Conservation (phyloP, 345 rosid genomes). For the Laguncularia racemosa region DNA sequence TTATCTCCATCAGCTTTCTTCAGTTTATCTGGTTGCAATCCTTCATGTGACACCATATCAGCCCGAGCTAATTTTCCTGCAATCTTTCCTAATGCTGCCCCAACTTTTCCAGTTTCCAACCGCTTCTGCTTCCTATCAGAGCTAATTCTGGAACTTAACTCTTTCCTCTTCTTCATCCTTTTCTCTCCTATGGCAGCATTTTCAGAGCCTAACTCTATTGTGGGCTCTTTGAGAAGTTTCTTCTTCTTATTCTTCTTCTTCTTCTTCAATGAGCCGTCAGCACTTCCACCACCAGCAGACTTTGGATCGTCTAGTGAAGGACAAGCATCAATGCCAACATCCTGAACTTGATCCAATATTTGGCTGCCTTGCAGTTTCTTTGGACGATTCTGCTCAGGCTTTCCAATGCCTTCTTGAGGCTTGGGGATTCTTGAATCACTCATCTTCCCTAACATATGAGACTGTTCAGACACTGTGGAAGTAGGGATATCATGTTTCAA, state of each 20-base stretch:
- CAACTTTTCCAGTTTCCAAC: constrained; percentile 35
- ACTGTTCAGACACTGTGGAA: too few species aligned
- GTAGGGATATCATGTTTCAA: not conserved
- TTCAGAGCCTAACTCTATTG: constrained; percentile 32
- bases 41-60: constrained; percentile 27
- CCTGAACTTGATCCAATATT: constrained; percentile 25
- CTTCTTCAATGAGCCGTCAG: constrained; percentile 40
- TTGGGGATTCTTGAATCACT: constrained; percentile 17
- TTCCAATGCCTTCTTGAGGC: constrained; percentile 31
- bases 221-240: constrained; percentile 44
- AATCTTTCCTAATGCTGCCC: constrained; percentile 11
- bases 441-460: constrained; percentile 8
- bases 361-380: constrained; percentile 16
- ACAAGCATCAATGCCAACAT: constrained; percentile 17
- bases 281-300: constrained; percentile 19
- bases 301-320: constrained; percentile 28
- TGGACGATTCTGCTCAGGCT: not conserved
- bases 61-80: constrained; percentile 28
- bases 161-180: constrained; percentile 66
- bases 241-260: constrained; percentile 50
- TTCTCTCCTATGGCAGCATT: constrained; percentile 22
- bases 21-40: constrained; percentile 15
- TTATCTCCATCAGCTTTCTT: constrained; percentile 34
- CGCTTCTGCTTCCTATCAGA: constrained; percentile 42
- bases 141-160: constrained; percentile 21